Evolutionary conservation across 768 basidiomycete genomes (phyloP).

Genomic region (Trametes punicea): DNA sequence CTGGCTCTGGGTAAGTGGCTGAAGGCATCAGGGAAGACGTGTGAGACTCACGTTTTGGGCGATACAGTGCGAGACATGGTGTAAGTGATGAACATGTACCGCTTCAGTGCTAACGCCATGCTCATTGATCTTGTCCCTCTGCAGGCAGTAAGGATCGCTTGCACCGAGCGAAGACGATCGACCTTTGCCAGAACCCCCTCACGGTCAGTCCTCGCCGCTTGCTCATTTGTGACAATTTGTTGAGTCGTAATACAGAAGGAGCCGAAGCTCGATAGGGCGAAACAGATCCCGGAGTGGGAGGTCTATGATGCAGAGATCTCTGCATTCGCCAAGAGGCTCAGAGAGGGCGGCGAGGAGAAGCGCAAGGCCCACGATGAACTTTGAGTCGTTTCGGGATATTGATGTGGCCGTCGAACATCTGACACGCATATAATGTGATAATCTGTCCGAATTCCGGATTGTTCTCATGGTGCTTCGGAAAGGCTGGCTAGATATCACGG

Average conservation of each 20-base stretch:
- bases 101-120: not conserved
- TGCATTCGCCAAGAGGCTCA: constrained; percentile 68
- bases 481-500: no score
- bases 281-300: constrained; percentile 98
- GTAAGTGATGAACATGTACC: no score
- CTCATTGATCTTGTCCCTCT: not conserved
- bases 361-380: constrained; percentile 4
- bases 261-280: constrained; percentile 88
- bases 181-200: constrained; percentile 94
- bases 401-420: no score
- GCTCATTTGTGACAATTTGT: not conserved
- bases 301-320: constrained; percentile 91
- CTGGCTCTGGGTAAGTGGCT: constrained; percentile 85
- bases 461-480: no score
- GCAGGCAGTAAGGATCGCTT: constrained; percentile 80
- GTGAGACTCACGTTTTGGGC: not conserved
- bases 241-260: constrained; percentile 68
- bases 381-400: not conserved
- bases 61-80: constrained; percentile 94
- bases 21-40: not conserved
- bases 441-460: no score
- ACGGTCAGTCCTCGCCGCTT: constrained; percentile 53
- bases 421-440: no score
- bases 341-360: constrained; percentile 34
- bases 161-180: constrained; percentile 82